Conservation (phyloP, 140 eudicot species). For the Oenanthe javanica region DNA sequence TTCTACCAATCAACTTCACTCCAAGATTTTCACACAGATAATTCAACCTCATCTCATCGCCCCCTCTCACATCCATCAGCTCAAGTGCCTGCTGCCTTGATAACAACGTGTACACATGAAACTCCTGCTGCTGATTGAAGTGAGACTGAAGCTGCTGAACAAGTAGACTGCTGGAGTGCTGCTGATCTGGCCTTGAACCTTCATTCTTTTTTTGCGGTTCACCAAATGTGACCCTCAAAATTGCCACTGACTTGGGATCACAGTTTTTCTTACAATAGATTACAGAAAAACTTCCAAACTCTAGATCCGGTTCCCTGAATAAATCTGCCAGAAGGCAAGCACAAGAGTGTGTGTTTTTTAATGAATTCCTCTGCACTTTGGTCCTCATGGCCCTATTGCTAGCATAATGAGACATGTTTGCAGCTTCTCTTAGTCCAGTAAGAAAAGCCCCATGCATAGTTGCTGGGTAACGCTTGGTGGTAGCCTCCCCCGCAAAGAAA, state of each 20-base stretch:
- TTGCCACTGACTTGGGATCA: constrained; percentile 51
- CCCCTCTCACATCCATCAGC: constrained; percentile 91
- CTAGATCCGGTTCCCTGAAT: constrained; percentile 87
- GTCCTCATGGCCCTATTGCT: constrained; percentile 33
- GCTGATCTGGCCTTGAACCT: constrained; percentile 40
- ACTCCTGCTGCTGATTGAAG: constrained; percentile 87
- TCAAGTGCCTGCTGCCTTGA: constrained; percentile 68
- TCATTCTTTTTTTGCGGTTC: constrained; percentile 57
- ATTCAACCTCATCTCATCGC: constrained; percentile 80
- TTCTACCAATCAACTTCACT: constrained; percentile 78
- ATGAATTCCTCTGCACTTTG: constrained; percentile 50
- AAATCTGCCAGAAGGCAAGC: constrained; percentile 87
- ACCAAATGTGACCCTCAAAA: constrained; percentile 68
- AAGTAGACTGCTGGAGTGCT: constrained; percentile 61
- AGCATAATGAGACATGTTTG: constrained; percentile 63
- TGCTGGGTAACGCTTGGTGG: constrained; percentile 95
- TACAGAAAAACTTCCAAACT: constrained; percentile 81
- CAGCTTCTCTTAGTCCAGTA: constrained; percentile 94
- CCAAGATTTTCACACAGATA: constrained; percentile 78
- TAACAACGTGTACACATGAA: constrained; percentile 69
- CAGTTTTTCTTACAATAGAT: constrained; percentile 41
- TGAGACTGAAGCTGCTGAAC: constrained; percentile 93
- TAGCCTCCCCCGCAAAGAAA: constrained; percentile 98
- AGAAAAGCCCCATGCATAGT: constrained; percentile 99
- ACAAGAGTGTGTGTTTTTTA: constrained; percentile 59